Percentiles rank a stretch among this genome's conserved stretches.
These are phyloP conservation scores for Dryas integrifolia DNA, from an alignment of 331 rosid species.

Conservation along the genomic window DNA sequence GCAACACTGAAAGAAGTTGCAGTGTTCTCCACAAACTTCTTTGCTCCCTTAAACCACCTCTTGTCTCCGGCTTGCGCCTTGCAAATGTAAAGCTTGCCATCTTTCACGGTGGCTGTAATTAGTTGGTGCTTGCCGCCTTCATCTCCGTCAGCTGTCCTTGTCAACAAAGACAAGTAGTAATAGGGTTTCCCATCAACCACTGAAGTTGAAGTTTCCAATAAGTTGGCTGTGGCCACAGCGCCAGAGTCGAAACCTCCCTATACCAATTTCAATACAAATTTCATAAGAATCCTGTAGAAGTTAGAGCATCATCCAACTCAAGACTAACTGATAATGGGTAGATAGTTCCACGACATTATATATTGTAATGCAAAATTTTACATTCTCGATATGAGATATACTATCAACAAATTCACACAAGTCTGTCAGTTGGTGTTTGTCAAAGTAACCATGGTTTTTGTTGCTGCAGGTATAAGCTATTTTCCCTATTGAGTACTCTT, in stretches of 20 bases:
- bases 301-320: too few species aligned
- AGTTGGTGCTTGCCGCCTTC: constrained; percentile 98
- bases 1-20: constrained; percentile 89
- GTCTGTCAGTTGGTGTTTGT: too few species aligned
- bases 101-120: constrained; percentile 75
- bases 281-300: constrained; percentile 13
- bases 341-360: too few species aligned
- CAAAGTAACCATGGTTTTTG: too few species aligned
- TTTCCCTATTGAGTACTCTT: background rate
- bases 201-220: constrained; percentile 46
- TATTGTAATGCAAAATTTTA: too few species aligned
- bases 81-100: constrained; percentile 79
- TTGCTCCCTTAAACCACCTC: constrained; percentile 98
- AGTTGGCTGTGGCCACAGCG: constrained; percentile 79
- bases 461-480: background rate
- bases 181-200: constrained; percentile 54
- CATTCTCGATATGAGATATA: too few species aligned
- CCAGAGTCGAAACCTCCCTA: constrained; percentile 91
- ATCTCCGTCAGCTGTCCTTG: constrained; percentile 97
- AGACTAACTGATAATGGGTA: too few species aligned
- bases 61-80: constrained; percentile 99
- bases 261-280: constrained; percentile 13
- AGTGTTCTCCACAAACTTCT: constrained; percentile 72
- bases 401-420: too few species aligned
- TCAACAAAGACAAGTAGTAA: constrained; percentile 72